Conservation (phyloP, 306 rosid genomes). For the Cucurbita ficifolia region DNA sequence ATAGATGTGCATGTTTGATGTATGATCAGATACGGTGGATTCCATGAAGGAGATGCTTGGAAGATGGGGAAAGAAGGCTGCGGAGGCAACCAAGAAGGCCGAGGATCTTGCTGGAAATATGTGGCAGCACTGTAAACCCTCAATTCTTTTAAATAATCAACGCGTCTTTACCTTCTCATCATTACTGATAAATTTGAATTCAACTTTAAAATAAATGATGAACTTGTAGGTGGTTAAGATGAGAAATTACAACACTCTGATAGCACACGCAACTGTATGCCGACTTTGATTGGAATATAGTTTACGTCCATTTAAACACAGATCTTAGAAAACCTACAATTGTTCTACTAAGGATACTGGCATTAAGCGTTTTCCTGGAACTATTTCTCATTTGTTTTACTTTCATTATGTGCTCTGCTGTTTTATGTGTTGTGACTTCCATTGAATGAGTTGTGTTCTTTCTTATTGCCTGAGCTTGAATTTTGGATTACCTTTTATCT, state of each 20-base stretch:
- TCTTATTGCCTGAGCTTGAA: neutral
- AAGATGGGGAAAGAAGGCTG: constrained; percentile 90
- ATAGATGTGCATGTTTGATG: neutral
- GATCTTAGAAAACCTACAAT: neutral
- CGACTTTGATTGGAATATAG: neutral
- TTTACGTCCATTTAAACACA: neutral
- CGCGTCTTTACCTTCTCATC: neutral
- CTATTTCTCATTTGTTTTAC: neutral
- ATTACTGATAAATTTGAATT: neutral
- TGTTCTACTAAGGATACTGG: neutral
- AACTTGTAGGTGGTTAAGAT: neutral
- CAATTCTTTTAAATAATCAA: neutral
- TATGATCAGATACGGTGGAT: constrained; percentile 47
- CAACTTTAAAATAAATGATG: neutral
- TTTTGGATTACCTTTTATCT: neutral
- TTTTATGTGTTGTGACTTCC: neutral
- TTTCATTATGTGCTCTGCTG: neutral
- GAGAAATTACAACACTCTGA: neutral
- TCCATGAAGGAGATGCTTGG: constrained; percentile 73
- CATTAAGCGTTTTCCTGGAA: neutral
- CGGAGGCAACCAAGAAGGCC: constrained; percentile 82
- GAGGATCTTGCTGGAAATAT: constrained; percentile 89
- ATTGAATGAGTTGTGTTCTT: neutral
- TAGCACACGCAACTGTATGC: neutral
- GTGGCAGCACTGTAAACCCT: constrained; percentile 87